Evolutionary conservation across 306 rosid genomes (phyloP), one percentile per base, ranked within the genome.

Genomic region (Fragaria nilgerrensis): DNA sequence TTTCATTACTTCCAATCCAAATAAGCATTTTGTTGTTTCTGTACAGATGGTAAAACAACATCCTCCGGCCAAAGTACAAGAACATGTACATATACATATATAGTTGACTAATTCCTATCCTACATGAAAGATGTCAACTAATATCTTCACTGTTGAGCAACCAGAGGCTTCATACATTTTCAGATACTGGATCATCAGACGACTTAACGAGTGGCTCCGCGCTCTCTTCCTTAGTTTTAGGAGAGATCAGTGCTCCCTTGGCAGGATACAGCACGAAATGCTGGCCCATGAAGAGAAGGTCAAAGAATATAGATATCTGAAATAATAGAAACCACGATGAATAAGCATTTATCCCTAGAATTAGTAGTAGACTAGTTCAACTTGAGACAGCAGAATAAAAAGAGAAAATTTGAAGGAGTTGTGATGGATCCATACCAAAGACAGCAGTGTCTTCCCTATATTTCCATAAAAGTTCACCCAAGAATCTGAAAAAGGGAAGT

Each of bases 401-500:
- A 2, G 6, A 69, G 20, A 15, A 27, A 47, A 7, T 9, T 17
- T 36, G 41, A 61, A 13, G 44, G 43, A 7, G 41, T 64, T 7
- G 47, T 17, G 9, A 65, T 41, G 44, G 72, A 71, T 78, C 13
- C 88, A 44, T 91, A 93, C 98, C 96, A 91, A 77, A 52, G 98
- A 90, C 68, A 93, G 86, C 74, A 91, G 52, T 41, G 89, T 85
- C 82, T 93, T 93, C 44, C 97, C 98, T 15, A 93, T 86, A 74
- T 93, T 93, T 59, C 96, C 98, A 68, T 88, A 90, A 23, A 93
- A 91, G 88, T 89, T 93, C 75, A 89, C 88, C 97, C 93, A 92
- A 70, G 99, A 95, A 80, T 47, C 99, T 92, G 87, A 19, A 84
- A 83, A 85, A 74, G 75, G 43, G 15, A 27, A 7, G 14, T 22